These are phyloP conservation scores for Epichloe gansuensis DNA, from an alignment of 2,329 filamentous ascomycete species.

Conservation along the genomic window DNA sequence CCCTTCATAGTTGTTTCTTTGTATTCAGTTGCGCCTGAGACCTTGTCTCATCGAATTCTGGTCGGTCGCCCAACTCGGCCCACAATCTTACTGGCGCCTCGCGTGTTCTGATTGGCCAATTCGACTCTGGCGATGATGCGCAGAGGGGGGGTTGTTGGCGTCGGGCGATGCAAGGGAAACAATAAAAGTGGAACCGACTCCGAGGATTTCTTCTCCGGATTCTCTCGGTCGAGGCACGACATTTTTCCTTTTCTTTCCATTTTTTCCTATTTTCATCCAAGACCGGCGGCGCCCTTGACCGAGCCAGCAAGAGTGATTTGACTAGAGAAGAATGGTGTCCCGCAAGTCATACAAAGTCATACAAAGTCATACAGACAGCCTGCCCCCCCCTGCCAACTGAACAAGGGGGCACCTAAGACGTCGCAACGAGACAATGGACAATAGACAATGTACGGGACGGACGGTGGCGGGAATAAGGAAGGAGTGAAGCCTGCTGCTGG, in stretches of 20 bases:
- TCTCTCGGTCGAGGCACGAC: neutral
- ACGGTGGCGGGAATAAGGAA: too few relatives aligned
- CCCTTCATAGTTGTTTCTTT: neutral
- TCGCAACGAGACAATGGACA: too few relatives aligned
- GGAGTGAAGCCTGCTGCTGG: too few relatives aligned
- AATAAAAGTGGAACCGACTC: neutral
- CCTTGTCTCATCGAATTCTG: neutral
- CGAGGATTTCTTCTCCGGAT: too few relatives aligned
- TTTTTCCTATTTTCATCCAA: neutral
- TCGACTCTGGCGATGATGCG: neutral
- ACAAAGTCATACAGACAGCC: too few relatives aligned
- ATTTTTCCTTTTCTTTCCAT: neutral
- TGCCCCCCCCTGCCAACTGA: too few relatives aligned
- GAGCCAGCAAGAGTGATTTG: neutral
- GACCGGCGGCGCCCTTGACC: neutral
- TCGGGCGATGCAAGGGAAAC: neutral
- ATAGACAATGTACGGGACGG: too few relatives aligned
- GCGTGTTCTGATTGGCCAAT: neutral
- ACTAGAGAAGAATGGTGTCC: neutral
- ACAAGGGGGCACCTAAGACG: too few relatives aligned
- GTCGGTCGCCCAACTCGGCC: neutral
- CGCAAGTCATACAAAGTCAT: neutral
- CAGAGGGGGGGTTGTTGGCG: neutral
- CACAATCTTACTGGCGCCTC: neutral
- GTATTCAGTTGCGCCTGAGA: neutral